Evolutionary conservation across 176 grass and related monocot genomes (phyloP), one percentile per base, ranked within the genome.

Genomic region (Hordeum marinum): DNA sequence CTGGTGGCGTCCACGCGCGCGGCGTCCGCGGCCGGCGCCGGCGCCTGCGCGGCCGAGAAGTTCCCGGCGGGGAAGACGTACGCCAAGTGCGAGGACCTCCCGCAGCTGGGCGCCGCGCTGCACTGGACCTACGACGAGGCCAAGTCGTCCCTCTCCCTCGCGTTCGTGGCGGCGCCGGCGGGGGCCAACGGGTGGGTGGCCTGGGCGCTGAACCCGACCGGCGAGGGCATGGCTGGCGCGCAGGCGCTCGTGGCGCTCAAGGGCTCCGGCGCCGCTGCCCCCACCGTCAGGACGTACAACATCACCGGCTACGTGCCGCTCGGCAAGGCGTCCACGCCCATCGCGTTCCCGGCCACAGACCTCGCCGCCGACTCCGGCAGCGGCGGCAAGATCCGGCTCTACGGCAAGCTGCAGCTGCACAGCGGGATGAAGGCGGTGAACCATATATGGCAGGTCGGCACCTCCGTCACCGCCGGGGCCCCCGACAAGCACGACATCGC

Each of bases 381-480:
- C 32, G 67, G 72, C 11, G 89, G 93, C 13, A 90, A 88, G 84
- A 86, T 99, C 69, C 88, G 87, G 52, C 23, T 99, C 11, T 96
- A 92, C 74, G 94, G 87, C 3, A 94, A 74, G 63, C 77, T 96
- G 90, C 89, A 91, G 60, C 84, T 99, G 43, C 63, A 4, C 7
- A 80, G 63, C 11, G 88, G 84, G 6, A 43, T 76, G 59, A 83
- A 76, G 79, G 31, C 46, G 32, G 69, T 94, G 36, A 99, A 99
- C 84, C 94, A 96, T 66, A 90, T 96, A 43, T 99, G 92, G 91
- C 97, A 99, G 88, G 90, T 94, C 3, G 90, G 91, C 0, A 61
- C 91, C 0, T 84, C 88, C 0, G 78, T 92, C 20, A 90, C 81
- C 2, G 78, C 81, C 12, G 94, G 92, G 2, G 79, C 72, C 0